Base-by-base conservation (phyloP, 495 filamentous ascomycete genomes). In the Penicillium dipodomyicola region DNA sequence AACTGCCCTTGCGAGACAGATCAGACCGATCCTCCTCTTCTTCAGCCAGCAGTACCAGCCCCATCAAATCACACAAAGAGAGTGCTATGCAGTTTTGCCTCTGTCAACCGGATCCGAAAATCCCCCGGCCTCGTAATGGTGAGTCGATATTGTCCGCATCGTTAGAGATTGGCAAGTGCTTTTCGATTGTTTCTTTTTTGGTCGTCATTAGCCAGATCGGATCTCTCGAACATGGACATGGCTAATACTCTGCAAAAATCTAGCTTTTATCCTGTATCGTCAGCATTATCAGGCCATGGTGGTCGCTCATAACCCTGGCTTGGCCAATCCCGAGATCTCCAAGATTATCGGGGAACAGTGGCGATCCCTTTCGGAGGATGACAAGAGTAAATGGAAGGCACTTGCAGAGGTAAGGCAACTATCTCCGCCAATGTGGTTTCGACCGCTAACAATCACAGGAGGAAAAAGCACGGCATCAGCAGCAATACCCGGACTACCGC, bases 271-370 rank as follows among this genome's bases (percentile, higher is more conserved):
- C 62, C 82, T 98, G 62, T 98, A 96, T 75, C 89, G 94, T 29
- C 94, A 97, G 69, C 90, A 95, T 71, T 86, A 94, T 66, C 94
- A 97, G 75, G 84, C 86, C 6, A 74, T 81, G 9, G 88, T 97
- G 10, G 88, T 93, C 8, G 80, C 85, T 11, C 84, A 89, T 63
- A 80, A 97, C 66, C 94, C 92, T 6, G 91, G 92, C 41, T 83
- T 96, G 60, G 85, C 95, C 33, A 98, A 98, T 72, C 94, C 94
- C 5, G 92, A 98, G 48, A 96, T 98, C 56, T 97, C 94, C 37
- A 97, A 97, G 73, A 94, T 97, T 62, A 96, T 97, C 65, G 94
- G 95, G 42, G 87, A 92, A 65, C 86, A 91, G 81, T 98, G 94
- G 94, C 82, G 85, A 56, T 77, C 82, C 58, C 83, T 91, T 59